Base-by-base conservation (phyloP, 768 basidiomycete genomes). In the Rubroboletus pulcherrimus region DNA sequence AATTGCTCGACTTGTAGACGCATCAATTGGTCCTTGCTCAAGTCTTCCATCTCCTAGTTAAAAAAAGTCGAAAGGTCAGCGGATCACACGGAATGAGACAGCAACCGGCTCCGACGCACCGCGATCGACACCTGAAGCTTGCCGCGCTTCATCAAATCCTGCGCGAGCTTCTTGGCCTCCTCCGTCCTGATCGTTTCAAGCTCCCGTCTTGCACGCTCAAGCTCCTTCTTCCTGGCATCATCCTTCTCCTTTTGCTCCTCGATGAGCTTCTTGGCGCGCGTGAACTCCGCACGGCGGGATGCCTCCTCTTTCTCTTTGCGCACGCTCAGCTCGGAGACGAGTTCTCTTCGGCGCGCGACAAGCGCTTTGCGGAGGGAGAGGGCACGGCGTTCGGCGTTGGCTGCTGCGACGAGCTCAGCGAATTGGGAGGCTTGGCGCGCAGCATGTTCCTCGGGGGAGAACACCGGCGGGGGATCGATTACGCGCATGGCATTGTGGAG, bases 1-100 rank as follows among this genome's bases (percentile, higher is more conserved):
- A 98, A 80, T 67, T 98, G 93, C 61, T 93, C 87, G 37, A 97
- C 93, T 71, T 97, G 94, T 62, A 97, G 83, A 31, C 81, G 83
- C 71, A 98, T 87, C 58, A 98, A 82, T 45, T 84, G 84, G 64
- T 91, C 87, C 9, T 93, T 93, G 70, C 92, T 92, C 58, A 90
- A 78, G 49, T 83, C 84, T 63, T 92, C 89, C 71, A 94, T 79
- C 66, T 89, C 86, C 89, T 93, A 59, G 19, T 9, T 8, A 35
- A 44, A 29, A 33, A 15, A 11, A 11, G 19, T 45, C 30, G 7
- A 11, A 6, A 17, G 5, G 14, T 49, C 34, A 49, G 47, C 10
- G 17, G 19, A 12, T 26, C 47, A 10, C 7, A 31, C 12, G 30
- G n/a, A 6, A 46, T 5, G 7, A 24, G 11, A 49, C 6, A n/a